phyloP scores from a whole-genome alignment of 768 basidiomycete species.

The Psilocybe sp. region DNA sequence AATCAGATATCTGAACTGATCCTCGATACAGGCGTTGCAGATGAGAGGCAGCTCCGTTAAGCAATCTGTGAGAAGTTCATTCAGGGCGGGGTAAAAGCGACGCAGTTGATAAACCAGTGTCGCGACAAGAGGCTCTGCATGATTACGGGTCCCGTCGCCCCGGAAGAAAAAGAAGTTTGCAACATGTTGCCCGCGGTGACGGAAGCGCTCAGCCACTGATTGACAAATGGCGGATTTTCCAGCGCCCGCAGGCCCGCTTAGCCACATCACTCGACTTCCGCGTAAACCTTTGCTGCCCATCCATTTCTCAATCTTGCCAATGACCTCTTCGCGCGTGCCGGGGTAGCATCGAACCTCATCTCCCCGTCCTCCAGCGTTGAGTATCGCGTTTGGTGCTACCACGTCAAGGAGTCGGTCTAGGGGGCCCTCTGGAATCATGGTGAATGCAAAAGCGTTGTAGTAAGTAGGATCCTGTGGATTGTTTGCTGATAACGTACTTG shows the following conservation, averaged over 20 bases:
- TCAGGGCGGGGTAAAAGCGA: not conserved
- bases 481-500: too few species aligned
- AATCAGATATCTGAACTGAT: not conserved
- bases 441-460: too few species aligned
- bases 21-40: not conserved
- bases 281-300: too few species aligned
- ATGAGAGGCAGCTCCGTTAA: not conserved
- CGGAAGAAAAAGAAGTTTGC: not conserved
- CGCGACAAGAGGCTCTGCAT: not conserved
- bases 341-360: too few species aligned
- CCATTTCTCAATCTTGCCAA: too few species aligned
- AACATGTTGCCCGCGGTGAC: not conserved
- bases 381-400: too few species aligned
- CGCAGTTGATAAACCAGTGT: not conserved
- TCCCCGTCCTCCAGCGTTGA: too few species aligned
- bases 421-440: too few species aligned
- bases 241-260: constrained; percentile 1
- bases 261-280: not conserved
- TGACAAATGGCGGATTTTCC: constrained; percentile 5
- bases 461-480: too few species aligned
- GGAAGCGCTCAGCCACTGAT: not conserved
- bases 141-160: not conserved
- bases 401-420: too few species aligned
- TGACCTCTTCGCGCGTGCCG: too few species aligned
- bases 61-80: not conserved